A percentile compares a stretch with the other conserved stretches of the same genome.
These are phyloP conservation scores for Rutstroemia sp. DNA, from an alignment of 2,329 filamentous ascomycete genomes.

Conservation along the genomic window DNA sequence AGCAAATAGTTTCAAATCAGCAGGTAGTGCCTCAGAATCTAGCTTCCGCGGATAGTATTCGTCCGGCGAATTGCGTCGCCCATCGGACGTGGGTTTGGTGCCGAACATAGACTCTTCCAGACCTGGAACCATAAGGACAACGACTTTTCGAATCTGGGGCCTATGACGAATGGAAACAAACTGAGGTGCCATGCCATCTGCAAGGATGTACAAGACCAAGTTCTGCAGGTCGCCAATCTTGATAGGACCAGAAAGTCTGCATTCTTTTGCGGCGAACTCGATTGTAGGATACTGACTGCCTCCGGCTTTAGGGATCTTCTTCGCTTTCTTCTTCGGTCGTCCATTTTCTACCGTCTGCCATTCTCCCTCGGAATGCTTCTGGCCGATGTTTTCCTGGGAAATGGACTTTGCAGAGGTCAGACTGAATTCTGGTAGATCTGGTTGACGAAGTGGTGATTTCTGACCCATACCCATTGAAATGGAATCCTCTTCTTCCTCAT, in stretches of 20 bases:
- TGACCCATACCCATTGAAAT: constrained; percentile 16
- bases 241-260: constrained; percentile 54
- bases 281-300: constrained; percentile 53
- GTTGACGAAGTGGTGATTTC: constrained; percentile 21
- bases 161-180: constrained; percentile 59
- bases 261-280: constrained; percentile 43
- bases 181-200: constrained; percentile 56
- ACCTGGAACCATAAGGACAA: constrained; percentile 86
- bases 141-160: constrained; percentile 66
- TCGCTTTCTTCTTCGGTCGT: constrained; percentile 48
- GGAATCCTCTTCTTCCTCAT: constrained; percentile 16
- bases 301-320: constrained; percentile 51
- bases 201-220: constrained; percentile 58
- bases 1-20: constrained; percentile 57
- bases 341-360: constrained; percentile 47
- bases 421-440: constrained; percentile 30
- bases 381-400: constrained; percentile 14
- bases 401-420: constrained; percentile 22
- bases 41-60: constrained; percentile 52
- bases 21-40: constrained; percentile 42
- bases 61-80: constrained; percentile 41
- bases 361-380: constrained; percentile 22
- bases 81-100: constrained; percentile 29
- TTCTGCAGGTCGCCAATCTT: constrained; percentile 56
- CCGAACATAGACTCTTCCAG: constrained; percentile 88